These are phyloP conservation scores for Arachis hypogaea DNA, from an alignment of 306 rosid genomes.

Conservation along the genomic window DNA sequence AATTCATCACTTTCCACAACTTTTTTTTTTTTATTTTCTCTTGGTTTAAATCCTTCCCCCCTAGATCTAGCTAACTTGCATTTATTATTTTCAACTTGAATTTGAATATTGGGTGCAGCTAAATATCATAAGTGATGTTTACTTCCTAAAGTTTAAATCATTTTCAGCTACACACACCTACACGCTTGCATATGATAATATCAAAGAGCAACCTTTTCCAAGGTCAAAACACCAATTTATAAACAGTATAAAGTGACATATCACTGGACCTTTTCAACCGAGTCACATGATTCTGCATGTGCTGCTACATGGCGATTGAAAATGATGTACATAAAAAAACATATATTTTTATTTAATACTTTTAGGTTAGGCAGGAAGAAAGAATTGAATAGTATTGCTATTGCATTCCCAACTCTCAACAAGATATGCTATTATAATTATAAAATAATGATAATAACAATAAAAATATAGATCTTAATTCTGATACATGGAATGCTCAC, in stretches of 20 bases:
- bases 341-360: background rate
- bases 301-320: constrained; percentile 40
- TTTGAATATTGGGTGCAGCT: too few relatives aligned
- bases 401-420: background rate
- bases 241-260: constrained; percentile 34
- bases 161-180: background rate
- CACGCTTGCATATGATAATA: constrained; percentile 2
- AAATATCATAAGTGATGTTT: too few relatives aligned
- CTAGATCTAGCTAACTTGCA: too few relatives aligned
- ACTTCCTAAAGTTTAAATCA: background rate
- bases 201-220: background rate
- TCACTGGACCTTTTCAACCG: constrained; percentile 36
- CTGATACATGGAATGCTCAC: too few relatives aligned
- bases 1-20: too few relatives aligned
- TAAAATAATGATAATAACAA: too few relatives aligned
- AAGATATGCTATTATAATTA: background rate
- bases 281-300: constrained; percentile 48
- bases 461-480: background rate
- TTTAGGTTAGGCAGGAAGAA: background rate
- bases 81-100: too few relatives aligned
- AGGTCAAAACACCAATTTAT: constrained; percentile 34
- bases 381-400: constrained; percentile 18
- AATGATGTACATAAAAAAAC: constrained; percentile 19
- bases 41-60: too few relatives aligned
- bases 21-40: too few relatives aligned